Percentiles rank a stretch among this genome's conserved stretches.
These are phyloP conservation scores for Pleurotus citrinopileatus DNA, from an alignment of 768 basidiomycete species.

Conservation along the genomic window DNA sequence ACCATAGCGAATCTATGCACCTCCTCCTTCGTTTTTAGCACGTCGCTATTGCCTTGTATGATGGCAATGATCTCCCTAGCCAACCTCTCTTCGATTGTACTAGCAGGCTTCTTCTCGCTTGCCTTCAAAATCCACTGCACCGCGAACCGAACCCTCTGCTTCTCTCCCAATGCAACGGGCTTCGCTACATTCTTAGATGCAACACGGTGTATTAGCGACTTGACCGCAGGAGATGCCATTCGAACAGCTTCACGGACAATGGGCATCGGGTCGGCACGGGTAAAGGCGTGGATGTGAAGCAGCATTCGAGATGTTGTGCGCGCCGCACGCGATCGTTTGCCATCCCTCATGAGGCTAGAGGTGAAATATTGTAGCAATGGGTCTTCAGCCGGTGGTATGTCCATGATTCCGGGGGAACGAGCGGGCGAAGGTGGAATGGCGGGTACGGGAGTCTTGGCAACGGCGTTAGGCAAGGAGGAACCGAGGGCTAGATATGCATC, in stretches of 20 bases:
- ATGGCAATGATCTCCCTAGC: slow-evolving; percentile 78
- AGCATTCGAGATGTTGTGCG: slow-evolving; percentile 59
- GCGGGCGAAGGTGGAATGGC: slow-evolving; percentile 7
- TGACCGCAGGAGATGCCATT: slow-evolving; percentile 68
- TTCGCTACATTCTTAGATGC: slow-evolving; percentile 64
- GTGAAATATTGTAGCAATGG: slow-evolving; percentile 71
- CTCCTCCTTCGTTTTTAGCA: slow-evolving; percentile 58
- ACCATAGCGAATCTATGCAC: slow-evolving; percentile 70
- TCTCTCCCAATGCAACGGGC: slow-evolving; percentile 75
- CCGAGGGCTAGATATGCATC: slow-evolving; percentile 19
- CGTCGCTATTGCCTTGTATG: slow-evolving; percentile 58
- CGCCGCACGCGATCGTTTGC: slow-evolving; percentile 60
- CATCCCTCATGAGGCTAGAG: slow-evolving; percentile 58
- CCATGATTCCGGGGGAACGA: slow-evolving; percentile 27
- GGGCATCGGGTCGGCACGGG: slow-evolving; percentile 75
- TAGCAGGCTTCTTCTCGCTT: slow-evolving; percentile 53
- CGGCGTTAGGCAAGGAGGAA: not conserved
- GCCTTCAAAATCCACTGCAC: slow-evolving; percentile 71
- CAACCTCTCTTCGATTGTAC: slow-evolving; percentile 62
- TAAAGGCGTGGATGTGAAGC: slow-evolving; percentile 69
- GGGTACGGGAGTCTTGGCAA: slow-evolving; percentile 4
- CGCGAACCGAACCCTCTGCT: slow-evolving; percentile 71
- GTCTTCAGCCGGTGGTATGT: slow-evolving; percentile 73
- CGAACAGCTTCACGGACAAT: slow-evolving; percentile 73
- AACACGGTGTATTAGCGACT: slow-evolving; percentile 52